A percentile compares a stretch with the other conserved stretches of the same genome.
phyloP scores from a whole-genome alignment of 345 rosid species.

The Pistacia atlantica region DNA sequence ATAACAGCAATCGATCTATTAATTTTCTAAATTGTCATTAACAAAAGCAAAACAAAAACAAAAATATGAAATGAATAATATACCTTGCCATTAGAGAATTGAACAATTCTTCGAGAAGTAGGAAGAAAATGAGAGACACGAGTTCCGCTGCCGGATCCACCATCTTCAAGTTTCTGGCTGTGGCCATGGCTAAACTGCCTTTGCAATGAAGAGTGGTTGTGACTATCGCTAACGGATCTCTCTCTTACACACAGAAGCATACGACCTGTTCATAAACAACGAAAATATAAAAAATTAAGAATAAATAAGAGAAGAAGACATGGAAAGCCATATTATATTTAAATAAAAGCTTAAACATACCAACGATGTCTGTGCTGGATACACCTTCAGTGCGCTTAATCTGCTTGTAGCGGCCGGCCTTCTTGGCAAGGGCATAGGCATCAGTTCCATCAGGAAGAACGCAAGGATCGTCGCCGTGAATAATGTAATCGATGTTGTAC shows the following conservation, averaged over 20 bases:
- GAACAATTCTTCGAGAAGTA: constrained; percentile 79
- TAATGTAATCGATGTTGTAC: constrained; percentile 66
- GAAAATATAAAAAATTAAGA: neutral
- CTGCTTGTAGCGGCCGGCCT: constrained; percentile 79
- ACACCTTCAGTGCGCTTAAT: constrained; percentile 87
- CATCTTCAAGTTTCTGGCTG: constrained; percentile 55
- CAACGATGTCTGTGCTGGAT: constrained; percentile 81
- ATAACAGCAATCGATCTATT: neutral
- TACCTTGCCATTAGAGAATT: constrained; percentile 76
- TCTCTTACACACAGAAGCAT: constrained; percentile 80
- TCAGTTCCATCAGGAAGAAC: constrained; percentile 82
- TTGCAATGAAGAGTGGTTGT: constrained; percentile 65
- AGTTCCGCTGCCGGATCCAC: constrained; percentile 58
- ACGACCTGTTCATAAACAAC: constrained; percentile 45
- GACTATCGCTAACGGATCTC: constrained; percentile 54
- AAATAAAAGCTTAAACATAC: constrained; percentile 28
- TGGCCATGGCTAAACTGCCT: constrained; percentile 74
- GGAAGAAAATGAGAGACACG: constrained; percentile 77
- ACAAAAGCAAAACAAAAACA: neutral
- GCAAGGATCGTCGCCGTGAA: constrained; percentile 83
- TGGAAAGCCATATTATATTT: neutral
- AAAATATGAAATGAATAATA: neutral
- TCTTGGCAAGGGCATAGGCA: constrained; percentile 76
- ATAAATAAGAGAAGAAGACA: neutral
- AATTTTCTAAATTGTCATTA: neutral